Percentiles rank a stretch among this genome's conserved stretches.
Conservation (phyloP, 2,329 filamentous ascomycete species). For the Penicillium sp. region DNA sequence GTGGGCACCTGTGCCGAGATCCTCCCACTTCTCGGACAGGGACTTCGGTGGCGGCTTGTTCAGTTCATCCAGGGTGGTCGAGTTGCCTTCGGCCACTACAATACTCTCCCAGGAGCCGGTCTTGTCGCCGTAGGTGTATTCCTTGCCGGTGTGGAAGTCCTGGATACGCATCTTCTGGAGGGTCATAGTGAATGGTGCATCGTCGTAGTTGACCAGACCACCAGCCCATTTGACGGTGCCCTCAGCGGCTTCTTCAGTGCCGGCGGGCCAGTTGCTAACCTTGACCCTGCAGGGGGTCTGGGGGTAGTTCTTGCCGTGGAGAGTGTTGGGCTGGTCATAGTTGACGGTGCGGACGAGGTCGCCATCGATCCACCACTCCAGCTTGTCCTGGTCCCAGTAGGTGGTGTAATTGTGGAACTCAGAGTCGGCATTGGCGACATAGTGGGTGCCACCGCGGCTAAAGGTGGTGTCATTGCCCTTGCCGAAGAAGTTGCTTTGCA, state of each 20-base stretch:
- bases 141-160: constrained; percentile 64
- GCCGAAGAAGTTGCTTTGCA: constrained; percentile 93
- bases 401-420: constrained; percentile 57
- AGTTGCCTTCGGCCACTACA: constrained; percentile 63
- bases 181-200: constrained; percentile 74
- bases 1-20: constrained; percentile 52
- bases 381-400: constrained; percentile 68
- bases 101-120: constrained; percentile 69
- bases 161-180: constrained; percentile 65
- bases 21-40: constrained; percentile 46
- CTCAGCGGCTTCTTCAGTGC: constrained; percentile 43
- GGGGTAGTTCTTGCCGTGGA: constrained; percentile 62
- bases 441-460: constrained; percentile 80
- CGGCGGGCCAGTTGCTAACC: constrained; percentile 71
- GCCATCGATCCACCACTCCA: constrained; percentile 71
- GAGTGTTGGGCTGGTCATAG: constrained; percentile 58
- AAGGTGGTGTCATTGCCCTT: constrained; percentile 79
- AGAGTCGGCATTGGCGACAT: constrained; percentile 61
- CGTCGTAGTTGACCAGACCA: constrained; percentile 67
- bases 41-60: constrained; percentile 41
- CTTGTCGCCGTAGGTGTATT: constrained; percentile 68
- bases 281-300: constrained; percentile 76
- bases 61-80: constrained; percentile 51
- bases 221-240: constrained; percentile 71
- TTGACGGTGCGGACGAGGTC: constrained; percentile 64